Evolutionary conservation across 768 basidiomycete species (phyloP), one percentile per base, ranked within the genome.

Genomic region (Hericium rajendrae): DNA sequence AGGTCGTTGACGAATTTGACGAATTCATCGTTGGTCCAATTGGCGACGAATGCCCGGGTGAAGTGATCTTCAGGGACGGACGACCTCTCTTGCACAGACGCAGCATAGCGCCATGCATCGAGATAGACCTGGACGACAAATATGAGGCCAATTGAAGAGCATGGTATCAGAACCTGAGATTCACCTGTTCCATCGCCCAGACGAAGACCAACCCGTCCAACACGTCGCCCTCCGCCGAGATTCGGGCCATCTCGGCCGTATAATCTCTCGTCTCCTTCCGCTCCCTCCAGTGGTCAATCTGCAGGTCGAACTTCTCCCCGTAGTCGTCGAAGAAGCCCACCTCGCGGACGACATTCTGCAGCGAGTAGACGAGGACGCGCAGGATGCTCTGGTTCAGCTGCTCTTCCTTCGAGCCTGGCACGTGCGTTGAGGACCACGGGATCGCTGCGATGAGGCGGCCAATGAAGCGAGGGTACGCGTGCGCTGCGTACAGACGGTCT

Each of bases 181-280:
- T 20, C 46, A 86, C 87, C 72, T 79, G 77, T 67, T 89, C 88
- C 86, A 89, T 89, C 0, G 84, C 84, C 86, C 86, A 89, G 13
- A 91, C 69, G 59, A 90, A 83, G 1, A 89, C 72, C 20, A 91
- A 69, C 0, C 83, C 84, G 43, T 90, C 87, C 51, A 79, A 77
- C 18, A 86, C 61, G 0, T 70, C 72, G 3, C 74, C 78, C 15
- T 69, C 63, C 5, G 72, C 69, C 3, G 75, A 74, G 2, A 83
- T 70, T 6, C 81, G 74, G 2, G 75, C 75, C 81, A 90, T 84
- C 68, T 86, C 84, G 10, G 86, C 85, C 2, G 84, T 82, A 61
- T 88, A 89, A 57, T 84, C 80, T 60, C 78, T 74, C 9, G 88
- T 90, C 9, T 74, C 78, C 62, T 81, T 82, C 54, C 81, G 71